Evolutionary conservation across 345 rosid genomes (phyloP).

Genomic region (Bruguiera sexangula): DNA sequence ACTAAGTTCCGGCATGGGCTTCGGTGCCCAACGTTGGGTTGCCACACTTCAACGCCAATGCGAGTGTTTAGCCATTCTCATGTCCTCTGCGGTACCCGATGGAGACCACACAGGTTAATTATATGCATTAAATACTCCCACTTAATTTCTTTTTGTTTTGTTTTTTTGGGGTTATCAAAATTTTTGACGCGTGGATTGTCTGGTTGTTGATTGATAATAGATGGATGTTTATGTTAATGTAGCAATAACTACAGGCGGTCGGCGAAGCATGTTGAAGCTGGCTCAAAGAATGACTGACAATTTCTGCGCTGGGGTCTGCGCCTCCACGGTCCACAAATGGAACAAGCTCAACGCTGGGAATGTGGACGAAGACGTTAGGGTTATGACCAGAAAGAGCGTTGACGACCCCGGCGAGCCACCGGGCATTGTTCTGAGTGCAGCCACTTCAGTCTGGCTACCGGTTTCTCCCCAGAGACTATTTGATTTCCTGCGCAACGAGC

Average conservation of each 20-base stretch:
- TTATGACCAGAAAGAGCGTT: slow-evolving; percentile 82
- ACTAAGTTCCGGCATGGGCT: slow-evolving; percentile 71
- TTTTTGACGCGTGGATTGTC: neutral
- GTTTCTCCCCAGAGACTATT: slow-evolving; percentile 73
- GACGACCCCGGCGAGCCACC: slow-evolving; percentile 96
- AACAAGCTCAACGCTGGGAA: slow-evolving; percentile 65
- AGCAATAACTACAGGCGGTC: slow-evolving; percentile 61
- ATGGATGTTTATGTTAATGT: neutral
- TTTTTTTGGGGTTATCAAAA: neutral
- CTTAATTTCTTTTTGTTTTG: neutral
- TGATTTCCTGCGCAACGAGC: slow-evolving; percentile 77
- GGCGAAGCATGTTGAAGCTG: slow-evolving; percentile 89
- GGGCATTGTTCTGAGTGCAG: slow-evolving; percentile 80
- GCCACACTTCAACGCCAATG: slow-evolving; percentile 92
- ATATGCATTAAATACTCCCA: neutral
- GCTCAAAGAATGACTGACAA: slow-evolving; percentile 92
- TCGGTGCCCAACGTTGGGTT: slow-evolving; percentile 91
- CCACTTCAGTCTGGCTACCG: slow-evolving; percentile 92
- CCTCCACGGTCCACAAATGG: slow-evolving; percentile 85
- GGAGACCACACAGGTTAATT: slow-evolving; percentile 52
- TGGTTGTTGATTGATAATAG: neutral
- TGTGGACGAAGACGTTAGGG: slow-evolving; percentile 80
- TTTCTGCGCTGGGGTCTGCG: slow-evolving; percentile 93
- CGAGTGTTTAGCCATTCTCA: slow-evolving; percentile 86
- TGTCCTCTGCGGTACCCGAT: slow-evolving; percentile 59